Evolutionary conservation across 2,329 filamentous ascomycete species (phyloP).

Genomic region (Colletotrichum sp.): DNA sequence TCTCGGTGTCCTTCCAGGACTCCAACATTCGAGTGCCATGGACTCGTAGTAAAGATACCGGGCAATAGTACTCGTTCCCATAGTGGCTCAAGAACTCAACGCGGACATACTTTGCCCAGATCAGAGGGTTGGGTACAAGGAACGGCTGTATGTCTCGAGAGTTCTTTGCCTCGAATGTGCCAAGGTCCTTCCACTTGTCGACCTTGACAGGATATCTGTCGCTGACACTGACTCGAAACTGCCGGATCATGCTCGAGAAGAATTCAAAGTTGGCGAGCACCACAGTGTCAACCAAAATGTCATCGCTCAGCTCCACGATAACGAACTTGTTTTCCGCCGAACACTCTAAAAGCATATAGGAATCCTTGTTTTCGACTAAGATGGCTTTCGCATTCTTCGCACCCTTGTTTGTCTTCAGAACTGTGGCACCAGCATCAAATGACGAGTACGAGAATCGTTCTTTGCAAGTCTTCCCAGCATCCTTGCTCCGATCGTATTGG

Average conservation of each 20-base stretch:
- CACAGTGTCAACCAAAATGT: conserved; percentile 86
- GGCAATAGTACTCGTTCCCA: conserved; percentile 96
- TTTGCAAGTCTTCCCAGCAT: conserved; percentile 96
- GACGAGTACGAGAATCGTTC: conserved; percentile 97
- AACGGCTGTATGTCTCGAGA: conserved; percentile 94
- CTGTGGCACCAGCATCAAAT: conserved; percentile 93
- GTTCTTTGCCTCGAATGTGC: conserved; percentile 89
- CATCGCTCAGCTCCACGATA: conserved; percentile 91
- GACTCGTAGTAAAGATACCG: conserved; percentile 85
- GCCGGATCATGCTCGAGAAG: conserved; percentile 95
- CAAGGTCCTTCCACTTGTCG: conserved; percentile 90
- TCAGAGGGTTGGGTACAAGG: conserved; percentile 89
- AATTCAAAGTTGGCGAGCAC: conserved; percentile 99
- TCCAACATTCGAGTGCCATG: conserved; percentile 98
- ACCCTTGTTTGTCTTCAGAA: conserved; percentile 86
- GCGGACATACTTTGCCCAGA: conserved; percentile 92
- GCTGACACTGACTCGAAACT: conserved; percentile 89
- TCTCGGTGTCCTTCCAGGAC: conserved; percentile 83
- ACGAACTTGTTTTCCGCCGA: conserved; percentile 87
- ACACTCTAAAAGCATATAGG: conserved; percentile 96
- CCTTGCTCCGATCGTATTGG: conserved; percentile 76
- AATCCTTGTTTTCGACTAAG: conserved; percentile 95
- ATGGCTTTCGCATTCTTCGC: conserved; percentile 89
- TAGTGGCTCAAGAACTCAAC: conserved; percentile 94
- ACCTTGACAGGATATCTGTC: conserved; percentile 92